Conservation (phyloP, 345 rosid genomes). For the Dipteronia sinensis region DNA sequence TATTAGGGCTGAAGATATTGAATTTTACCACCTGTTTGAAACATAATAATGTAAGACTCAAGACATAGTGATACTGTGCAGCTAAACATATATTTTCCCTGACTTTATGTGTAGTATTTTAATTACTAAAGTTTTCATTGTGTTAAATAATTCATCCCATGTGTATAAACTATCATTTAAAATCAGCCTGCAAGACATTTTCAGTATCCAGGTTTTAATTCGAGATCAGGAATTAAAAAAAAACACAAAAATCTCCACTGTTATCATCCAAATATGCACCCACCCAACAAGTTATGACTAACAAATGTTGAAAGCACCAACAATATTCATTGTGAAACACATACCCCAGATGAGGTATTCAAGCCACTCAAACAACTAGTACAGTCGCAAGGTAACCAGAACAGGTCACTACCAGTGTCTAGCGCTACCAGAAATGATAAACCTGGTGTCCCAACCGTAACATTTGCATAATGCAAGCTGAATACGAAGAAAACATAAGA, state of each 20-base stretch:
- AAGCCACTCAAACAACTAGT: slow-evolving; percentile 51
- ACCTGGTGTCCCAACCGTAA: slow-evolving; percentile 75
- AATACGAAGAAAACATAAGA: slow-evolving; percentile 15
- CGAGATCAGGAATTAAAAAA: neutral
- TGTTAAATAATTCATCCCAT: neutral
- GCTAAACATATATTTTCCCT: neutral
- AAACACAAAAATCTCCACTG: neutral
- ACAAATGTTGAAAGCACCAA: neutral
- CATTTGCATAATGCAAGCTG: slow-evolving; percentile 91
- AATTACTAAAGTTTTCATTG: neutral
- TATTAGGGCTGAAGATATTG: slow-evolving; percentile 72
- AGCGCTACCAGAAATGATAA: slow-evolving; percentile 76
- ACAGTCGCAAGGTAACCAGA: slow-evolving; percentile 97
- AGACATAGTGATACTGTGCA: neutral
- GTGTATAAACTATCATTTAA: neutral
- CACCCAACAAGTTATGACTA: neutral
- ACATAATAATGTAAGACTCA: neutral
- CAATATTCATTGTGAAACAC: neutral
- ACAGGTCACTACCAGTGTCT: slow-evolving; percentile 93
- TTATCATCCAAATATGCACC: neutral
- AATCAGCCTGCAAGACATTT: neutral
- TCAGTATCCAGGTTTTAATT: neutral
- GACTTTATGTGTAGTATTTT: neutral
- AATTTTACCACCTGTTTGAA: slow-evolving; percentile 47
- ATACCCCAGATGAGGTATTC: slow-evolving; percentile 46